Evolutionary conservation across 768 basidiomycete genomes (phyloP).

Genomic region (Hericium coralloides): DNA sequence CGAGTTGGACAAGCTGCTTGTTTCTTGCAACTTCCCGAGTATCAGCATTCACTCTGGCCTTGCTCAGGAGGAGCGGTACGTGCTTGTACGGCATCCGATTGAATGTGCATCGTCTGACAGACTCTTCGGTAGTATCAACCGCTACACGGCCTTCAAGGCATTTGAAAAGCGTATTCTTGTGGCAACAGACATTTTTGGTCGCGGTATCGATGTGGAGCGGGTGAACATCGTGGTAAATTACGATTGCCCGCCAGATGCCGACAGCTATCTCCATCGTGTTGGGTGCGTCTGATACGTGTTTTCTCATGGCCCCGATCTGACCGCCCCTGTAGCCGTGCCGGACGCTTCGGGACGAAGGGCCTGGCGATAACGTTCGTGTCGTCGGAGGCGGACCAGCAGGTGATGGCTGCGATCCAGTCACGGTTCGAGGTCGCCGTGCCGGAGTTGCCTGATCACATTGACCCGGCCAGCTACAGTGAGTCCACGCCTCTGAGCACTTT

Average conservation of each 20-base stretch:
- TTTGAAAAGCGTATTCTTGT: constrained; percentile 99
- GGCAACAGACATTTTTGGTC: constrained; percentile 98
- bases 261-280: constrained; percentile 97
- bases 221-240: constrained; percentile 99
- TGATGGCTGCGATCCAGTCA: constrained; percentile 91
- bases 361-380: constrained; percentile 96
- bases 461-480: constrained; percentile 92
- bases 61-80: constrained; percentile 91
- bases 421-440: constrained; percentile 97
- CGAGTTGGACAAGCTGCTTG: constrained; percentile 90
- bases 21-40: constrained; percentile 97
- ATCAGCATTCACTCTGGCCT: constrained; percentile 96
- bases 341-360: constrained; percentile 99
- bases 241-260: constrained; percentile 93
- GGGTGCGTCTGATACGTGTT: constrained; percentile 41
- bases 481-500: constrained; percentile 15
- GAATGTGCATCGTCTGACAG: neutral
- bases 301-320: neutral
- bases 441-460: constrained; percentile 88
- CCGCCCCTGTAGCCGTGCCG: constrained; percentile 67
- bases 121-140: constrained; percentile 55
- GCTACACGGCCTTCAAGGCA: constrained; percentile 97
- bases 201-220: constrained; percentile 98
- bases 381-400: constrained; percentile 85
- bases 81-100: constrained; percentile 3